phyloP scores from a whole-genome alignment of 306 rosid species.

The Trichosanthes truncata region DNA sequence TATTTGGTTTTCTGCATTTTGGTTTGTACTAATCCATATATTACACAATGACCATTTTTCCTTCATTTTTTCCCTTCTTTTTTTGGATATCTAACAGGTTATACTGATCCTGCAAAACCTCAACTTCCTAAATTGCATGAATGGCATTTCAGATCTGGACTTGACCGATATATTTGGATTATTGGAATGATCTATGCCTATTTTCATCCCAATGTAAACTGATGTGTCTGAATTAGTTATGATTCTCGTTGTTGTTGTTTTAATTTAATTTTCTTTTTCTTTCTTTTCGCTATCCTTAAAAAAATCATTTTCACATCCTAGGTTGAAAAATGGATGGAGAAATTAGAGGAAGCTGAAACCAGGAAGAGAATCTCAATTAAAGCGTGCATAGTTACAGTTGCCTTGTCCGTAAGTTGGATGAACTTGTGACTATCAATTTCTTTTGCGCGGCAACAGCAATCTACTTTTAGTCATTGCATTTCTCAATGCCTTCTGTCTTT shows the following conservation, averaged over 20 bases:
- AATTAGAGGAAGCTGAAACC: constrained; percentile 86
- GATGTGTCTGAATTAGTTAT: not conserved
- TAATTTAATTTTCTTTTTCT: not conserved
- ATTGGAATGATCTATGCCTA: constrained; percentile 97
- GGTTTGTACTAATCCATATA: not conserved
- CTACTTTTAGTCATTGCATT: not conserved
- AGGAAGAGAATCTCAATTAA: constrained; percentile 72
- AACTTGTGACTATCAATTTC: constrained; percentile 7
- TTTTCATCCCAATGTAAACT: constrained; percentile 79
- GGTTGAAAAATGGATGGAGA: constrained; percentile 99
- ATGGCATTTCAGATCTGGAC: constrained; percentile 99
- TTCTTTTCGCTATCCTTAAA: not conserved
- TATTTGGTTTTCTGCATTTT: not conserved
- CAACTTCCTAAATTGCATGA: constrained; percentile 82
- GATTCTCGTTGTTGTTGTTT: not conserved
- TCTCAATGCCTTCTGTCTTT: not conserved
- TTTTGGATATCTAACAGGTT: constrained; percentile 39
- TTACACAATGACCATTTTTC: not conserved
- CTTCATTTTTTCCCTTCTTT: not conserved
- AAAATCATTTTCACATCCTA: constrained; percentile 19
- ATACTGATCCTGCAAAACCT: constrained; percentile 97
- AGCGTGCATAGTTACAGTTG: constrained; percentile 49
- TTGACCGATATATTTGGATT: constrained; percentile 97
- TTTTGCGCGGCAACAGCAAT: not conserved
- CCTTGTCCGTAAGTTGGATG: constrained; percentile 62